These are phyloP conservation scores for Lentinula aciculospora DNA, from an alignment of 768 basidiomycete species.

Conservation along the genomic window DNA sequence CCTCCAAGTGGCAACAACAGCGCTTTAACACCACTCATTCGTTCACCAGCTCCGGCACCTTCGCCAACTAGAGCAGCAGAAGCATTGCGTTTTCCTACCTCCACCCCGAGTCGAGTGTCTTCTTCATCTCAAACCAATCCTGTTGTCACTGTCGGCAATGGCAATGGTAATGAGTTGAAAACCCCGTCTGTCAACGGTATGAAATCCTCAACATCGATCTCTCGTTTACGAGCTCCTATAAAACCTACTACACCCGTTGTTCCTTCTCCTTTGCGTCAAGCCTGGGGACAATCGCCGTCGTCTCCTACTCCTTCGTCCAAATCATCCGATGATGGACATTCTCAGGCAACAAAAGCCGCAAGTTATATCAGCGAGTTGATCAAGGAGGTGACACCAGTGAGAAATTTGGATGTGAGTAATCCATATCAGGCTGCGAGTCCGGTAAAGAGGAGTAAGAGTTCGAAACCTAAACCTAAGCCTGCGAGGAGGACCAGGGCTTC, in stretches of 20 bases:
- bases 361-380: slow-evolving; percentile 65
- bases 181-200: neutral
- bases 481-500: slow-evolving; percentile 38
- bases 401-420: slow-evolving; percentile 64
- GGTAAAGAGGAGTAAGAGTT: slow-evolving; percentile 36
- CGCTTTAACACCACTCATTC: slow-evolving; percentile 20
- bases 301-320: slow-evolving; percentile 32
- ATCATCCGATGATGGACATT: slow-evolving; percentile 16
- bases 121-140: slow-evolving; percentile 6
- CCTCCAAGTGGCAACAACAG: slow-evolving; percentile 22
- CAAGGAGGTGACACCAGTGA: slow-evolving; percentile 62
- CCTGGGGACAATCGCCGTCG: slow-evolving; percentile 49
- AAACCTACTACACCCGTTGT: slow-evolving; percentile 59
- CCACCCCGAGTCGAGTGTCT: slow-evolving; percentile 15
- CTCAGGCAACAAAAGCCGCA: slow-evolving; percentile 57
- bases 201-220: neutral
- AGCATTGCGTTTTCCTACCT: slow-evolving; percentile 30
- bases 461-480: slow-evolving; percentile 28
- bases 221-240: slow-evolving; percentile 34
- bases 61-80: slow-evolving; percentile 26
- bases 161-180: neutral
- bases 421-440: slow-evolving; percentile 75
- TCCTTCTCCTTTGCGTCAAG: slow-evolving; percentile 72
- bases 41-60: slow-evolving; percentile 27
- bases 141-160: slow-evolving; percentile 2